phyloP scores from a whole-genome alignment of 2,329 filamentous ascomycete genomes.

The Torrubiellomyces zombiae region DNA sequence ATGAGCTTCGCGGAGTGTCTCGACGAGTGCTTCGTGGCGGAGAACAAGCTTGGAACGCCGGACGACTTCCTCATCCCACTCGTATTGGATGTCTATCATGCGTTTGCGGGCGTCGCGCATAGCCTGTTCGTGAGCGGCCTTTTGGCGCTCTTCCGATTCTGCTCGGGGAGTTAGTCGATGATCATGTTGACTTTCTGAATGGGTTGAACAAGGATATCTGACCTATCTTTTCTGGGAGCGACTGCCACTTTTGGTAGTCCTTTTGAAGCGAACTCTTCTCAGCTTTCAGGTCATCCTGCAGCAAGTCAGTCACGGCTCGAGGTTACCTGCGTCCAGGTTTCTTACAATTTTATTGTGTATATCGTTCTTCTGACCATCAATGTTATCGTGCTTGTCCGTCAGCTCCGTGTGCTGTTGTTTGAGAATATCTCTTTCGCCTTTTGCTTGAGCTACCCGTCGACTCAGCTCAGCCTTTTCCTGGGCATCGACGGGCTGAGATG shows the following conservation, averaged over 20 bases:
- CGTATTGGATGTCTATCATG: slow-evolving; percentile 32
- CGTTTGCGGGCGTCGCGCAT: slow-evolving; percentile 15
- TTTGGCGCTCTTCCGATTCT: slow-evolving; percentile 20
- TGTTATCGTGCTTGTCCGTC: slow-evolving; percentile 20
- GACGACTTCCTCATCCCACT: slow-evolving; percentile 38
- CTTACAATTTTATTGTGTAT: slow-evolving; percentile 22
- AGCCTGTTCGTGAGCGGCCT: slow-evolving; percentile 13
- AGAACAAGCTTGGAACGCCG: slow-evolving; percentile 38
- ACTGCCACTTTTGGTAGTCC: slow-evolving; percentile 45
- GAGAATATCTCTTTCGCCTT: slow-evolving; percentile 17
- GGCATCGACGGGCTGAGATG: slow-evolving; percentile 56
- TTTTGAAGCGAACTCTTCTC: slow-evolving; percentile 55
- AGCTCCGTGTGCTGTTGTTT: slow-evolving; percentile 16
- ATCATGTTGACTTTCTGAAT: neutral
- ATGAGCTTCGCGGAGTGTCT: slow-evolving; percentile 43
- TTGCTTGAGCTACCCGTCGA: slow-evolving; percentile 28
- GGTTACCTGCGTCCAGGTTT: too few relatives aligned
- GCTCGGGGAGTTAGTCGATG: neutral
- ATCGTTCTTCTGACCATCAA: slow-evolving; percentile 25
- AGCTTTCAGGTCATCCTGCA: slow-evolving; percentile 30
- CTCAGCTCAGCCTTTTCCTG: slow-evolving; percentile 46
- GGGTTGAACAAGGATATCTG: slow-evolving; percentile 13
- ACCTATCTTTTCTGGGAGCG: slow-evolving; percentile 57
- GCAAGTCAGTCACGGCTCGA: too few relatives aligned
- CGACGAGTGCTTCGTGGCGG: slow-evolving; percentile 40